Evolutionary conservation across 805 yeast genomes (phyloP), one percentile per base, ranked within the genome.

Genomic region (Candida montana): DNA sequence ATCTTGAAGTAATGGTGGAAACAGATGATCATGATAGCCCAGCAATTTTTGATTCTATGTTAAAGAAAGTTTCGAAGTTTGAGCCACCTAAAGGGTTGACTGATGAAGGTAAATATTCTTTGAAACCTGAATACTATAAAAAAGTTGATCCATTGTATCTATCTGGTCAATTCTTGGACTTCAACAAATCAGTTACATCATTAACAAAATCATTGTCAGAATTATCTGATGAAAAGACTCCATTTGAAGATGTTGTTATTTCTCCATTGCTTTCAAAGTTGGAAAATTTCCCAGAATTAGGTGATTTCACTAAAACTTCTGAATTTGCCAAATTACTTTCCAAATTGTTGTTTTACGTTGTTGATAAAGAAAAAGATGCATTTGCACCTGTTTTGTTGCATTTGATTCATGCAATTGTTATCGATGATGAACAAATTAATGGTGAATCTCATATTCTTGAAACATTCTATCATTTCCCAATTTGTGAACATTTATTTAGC

Each of bases 21-120:
- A 54, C 63, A 3, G 68, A 64, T 20, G 61, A 65, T 11, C 51
- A 61, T 0, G 59, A 65, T 12, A 70, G 77, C 43, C 83, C 77
- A 47, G 59, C 57, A 3, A 62, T 65, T 2, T 66, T 91, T 44
- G 68, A 71, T 31, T 82, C 82, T 50, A 65, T 78, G 18, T 65
- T 93, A 30, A 63, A 68, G 28, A 85, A 85, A 50, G 66, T 80
- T 23, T 71, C 87, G 1, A 69, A 62, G 5, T 85, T 70, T 52
- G 71, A 71, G 24, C 77, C 86, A 7, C 93, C 95, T 4, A 68
- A 71, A 17, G 86, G 86, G 3, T 60, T 81, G 32, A 70, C 69
- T 29, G 91, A 82, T 53, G 72, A 76, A 45, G 95, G 95, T 18
- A 72, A 73, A 35, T 85, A 81, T 57, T 63, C 75, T 19, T 64